Conservation (phyloP, 768 basidiomycete species). For the Mycena indigotica region DNA sequence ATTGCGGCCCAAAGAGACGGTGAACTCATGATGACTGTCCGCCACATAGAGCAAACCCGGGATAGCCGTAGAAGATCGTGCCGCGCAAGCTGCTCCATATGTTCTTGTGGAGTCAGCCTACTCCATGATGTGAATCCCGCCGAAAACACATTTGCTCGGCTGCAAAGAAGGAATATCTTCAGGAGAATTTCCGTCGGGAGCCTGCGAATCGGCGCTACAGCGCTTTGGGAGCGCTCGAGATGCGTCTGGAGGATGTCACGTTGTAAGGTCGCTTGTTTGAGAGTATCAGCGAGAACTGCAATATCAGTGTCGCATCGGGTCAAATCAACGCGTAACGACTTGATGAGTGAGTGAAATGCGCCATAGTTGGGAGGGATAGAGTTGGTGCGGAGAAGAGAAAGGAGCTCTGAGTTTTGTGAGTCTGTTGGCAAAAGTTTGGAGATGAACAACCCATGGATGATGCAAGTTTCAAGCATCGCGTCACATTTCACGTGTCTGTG, state of each 20-base stretch:
- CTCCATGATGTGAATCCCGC: background rate
- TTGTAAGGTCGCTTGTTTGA: background rate
- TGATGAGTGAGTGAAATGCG: background rate
- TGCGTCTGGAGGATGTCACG: conserved; percentile 1
- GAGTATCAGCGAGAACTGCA: background rate
- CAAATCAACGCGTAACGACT: background rate
- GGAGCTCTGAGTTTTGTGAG: background rate
- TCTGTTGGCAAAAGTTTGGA: background rate
- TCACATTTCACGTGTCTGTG: too few species aligned
- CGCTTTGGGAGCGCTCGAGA: conserved; percentile 1
- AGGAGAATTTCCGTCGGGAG: conserved; percentile 9
- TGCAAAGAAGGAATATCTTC: conserved; percentile 3
- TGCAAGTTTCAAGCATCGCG: too few species aligned
- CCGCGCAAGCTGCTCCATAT: conserved; percentile 10
- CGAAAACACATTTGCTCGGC: background rate
- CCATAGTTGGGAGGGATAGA: background rate
- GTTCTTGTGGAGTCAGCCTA: background rate
- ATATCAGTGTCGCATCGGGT: conserved; percentile 6
- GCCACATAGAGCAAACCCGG: conserved; percentile 7
- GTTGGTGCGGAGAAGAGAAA: conserved; percentile 2
- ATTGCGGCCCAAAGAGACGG: conserved; percentile 8
- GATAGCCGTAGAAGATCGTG: background rate
- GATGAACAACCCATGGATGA: background rate
- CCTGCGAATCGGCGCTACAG: conserved; percentile 6
- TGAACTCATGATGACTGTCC: conserved; percentile 1